Percentiles rank a stretch among this genome's conserved stretches.
These are phyloP conservation scores for Rhizoctonia solani DNA, from an alignment of 1,284 basidiomycete species.

Conservation along the genomic window DNA sequence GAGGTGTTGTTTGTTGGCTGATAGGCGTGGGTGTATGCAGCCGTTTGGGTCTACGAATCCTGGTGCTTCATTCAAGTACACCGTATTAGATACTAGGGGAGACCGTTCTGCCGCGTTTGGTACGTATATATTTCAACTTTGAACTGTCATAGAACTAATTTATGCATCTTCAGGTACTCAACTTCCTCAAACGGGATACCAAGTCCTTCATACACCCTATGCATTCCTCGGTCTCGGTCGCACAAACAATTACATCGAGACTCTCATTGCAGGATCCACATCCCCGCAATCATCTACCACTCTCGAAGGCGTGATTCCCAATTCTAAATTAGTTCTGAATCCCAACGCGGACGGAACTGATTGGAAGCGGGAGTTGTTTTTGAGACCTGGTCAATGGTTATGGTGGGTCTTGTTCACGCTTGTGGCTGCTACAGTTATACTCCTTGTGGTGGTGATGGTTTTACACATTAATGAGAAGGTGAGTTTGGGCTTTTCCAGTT, in stretches of 20 bases:
- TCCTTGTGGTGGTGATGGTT: constrained; percentile 84
- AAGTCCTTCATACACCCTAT: constrained; percentile 88
- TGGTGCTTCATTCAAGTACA: constrained; percentile 97
- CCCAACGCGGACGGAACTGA: constrained; percentile 56
- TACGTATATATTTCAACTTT: constrained; percentile 45
- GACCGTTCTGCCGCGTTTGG: constrained; percentile 88
- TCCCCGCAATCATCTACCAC: constrained; percentile 49
- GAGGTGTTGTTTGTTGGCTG: neutral
- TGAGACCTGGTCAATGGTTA: constrained; percentile 96
- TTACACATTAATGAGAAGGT: constrained; percentile 93
- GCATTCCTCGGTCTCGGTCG: constrained; percentile 96
- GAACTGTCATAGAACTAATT: constrained; percentile 19
- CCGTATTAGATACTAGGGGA: constrained; percentile 92
- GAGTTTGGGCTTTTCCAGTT: constrained; percentile 42
- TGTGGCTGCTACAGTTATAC: constrained; percentile 68
- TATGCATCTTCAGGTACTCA: constrained; percentile 70
- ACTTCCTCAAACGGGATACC: constrained; percentile 89
- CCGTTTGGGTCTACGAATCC: constrained; percentile 93
- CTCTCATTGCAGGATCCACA: constrained; percentile 89
- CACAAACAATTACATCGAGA: constrained; percentile 99
- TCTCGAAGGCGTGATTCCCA: constrained; percentile 96
- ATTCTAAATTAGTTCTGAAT: constrained; percentile 94
- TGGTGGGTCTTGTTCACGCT: constrained; percentile 93
- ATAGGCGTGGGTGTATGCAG: constrained; percentile 52
- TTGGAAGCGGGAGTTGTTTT: constrained; percentile 90